A percentile compares a stretch with the other conserved stretches of the same genome.
These are phyloP conservation scores for Fusarium sublunatum DNA, from an alignment of 2,329 filamentous ascomycete species.

Conservation along the genomic window DNA sequence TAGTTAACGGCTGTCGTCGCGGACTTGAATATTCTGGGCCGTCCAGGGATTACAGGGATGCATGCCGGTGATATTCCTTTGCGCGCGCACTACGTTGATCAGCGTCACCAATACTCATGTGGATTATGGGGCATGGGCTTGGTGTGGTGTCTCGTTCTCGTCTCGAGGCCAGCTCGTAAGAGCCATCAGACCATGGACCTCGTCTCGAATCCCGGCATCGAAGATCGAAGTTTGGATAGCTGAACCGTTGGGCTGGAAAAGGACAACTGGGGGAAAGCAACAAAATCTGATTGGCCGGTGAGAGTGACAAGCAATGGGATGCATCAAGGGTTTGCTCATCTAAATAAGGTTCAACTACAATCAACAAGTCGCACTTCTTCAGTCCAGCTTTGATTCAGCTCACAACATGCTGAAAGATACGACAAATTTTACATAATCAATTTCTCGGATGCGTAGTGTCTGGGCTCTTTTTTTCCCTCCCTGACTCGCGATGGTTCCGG, in stretches of 20 bases:
- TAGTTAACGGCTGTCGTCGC: slow-evolving; percentile 47
- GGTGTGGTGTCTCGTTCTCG: slow-evolving; percentile 10
- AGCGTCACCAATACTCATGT: not conserved
- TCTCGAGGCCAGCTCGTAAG: slow-evolving; percentile 12
- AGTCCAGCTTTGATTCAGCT: slow-evolving; percentile 13
- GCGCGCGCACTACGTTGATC: not conserved
- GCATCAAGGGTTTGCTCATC: slow-evolving; percentile 29
- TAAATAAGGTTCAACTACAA: slow-evolving; percentile 41
- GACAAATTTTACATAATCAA: slow-evolving; percentile 3
- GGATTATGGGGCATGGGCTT: not conserved
- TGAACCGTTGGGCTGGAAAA: slow-evolving; percentile 29
- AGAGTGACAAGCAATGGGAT: slow-evolving; percentile 19
- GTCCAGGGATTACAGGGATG: slow-evolving; percentile 5
- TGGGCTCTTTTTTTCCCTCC: not conserved
- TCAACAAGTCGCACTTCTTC: slow-evolving; percentile 25
- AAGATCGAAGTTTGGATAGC: slow-evolving; percentile 17
- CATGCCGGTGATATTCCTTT: slow-evolving; percentile 12
- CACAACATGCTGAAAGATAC: not conserved
- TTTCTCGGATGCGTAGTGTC: slow-evolving; percentile 1
- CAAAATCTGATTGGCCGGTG: slow-evolving; percentile 37
- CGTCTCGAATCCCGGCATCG: slow-evolving; percentile 29
- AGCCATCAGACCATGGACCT: slow-evolving; percentile 27
- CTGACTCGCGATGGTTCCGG: too few relatives aligned
- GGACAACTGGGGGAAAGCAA: slow-evolving; percentile 11
- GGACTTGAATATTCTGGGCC: slow-evolving; percentile 7